Conservation (phyloP, 441 rosid species). For the Gossypium schwendimanii region DNA sequence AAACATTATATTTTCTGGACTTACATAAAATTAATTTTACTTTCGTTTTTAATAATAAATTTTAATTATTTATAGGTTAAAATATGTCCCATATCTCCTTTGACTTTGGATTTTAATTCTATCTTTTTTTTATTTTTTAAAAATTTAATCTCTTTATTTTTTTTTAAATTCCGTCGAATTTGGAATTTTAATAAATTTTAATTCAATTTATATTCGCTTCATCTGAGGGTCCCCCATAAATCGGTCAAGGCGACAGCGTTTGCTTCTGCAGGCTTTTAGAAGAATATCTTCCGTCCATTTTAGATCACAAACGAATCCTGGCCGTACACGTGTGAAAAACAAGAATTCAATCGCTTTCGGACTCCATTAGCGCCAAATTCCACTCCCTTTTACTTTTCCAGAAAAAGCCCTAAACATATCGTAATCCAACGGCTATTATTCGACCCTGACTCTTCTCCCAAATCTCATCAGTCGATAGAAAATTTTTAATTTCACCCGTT, state of each 20-base stretch:
- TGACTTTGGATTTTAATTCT: no score
- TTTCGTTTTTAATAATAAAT: no score
- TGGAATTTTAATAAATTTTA: background rate
- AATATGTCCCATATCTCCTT: no score
- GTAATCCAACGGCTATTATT: slow-evolving; percentile 26
- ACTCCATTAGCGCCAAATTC: slow-evolving; percentile 54
- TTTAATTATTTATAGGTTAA: no score
- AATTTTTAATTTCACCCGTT: slow-evolving; percentile 39
- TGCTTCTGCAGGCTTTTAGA: background rate
- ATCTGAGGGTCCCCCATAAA: background rate
- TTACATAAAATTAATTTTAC: no score
- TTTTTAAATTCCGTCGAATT: no score
- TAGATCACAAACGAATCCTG: background rate
- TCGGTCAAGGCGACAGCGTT: background rate
- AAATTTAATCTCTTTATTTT: no score
- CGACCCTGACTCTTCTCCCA: background rate
- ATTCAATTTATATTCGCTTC: no score
- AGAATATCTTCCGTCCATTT: slow-evolving; percentile 22
- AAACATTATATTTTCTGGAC: no score
- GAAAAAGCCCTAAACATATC: slow-evolving; percentile 19
- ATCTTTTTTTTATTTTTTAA: no score
- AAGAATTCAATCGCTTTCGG: slow-evolving; percentile 9
- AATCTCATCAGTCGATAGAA: slow-evolving; percentile 30
- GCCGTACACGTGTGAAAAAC: slow-evolving; percentile 24
- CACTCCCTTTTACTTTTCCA: slow-evolving; percentile 9